Evolutionary conservation across 2,329 filamentous ascomycete genomes (phyloP), one percentile per base, ranked within the genome.

Genomic region (Sporothrix schenckii): DNA sequence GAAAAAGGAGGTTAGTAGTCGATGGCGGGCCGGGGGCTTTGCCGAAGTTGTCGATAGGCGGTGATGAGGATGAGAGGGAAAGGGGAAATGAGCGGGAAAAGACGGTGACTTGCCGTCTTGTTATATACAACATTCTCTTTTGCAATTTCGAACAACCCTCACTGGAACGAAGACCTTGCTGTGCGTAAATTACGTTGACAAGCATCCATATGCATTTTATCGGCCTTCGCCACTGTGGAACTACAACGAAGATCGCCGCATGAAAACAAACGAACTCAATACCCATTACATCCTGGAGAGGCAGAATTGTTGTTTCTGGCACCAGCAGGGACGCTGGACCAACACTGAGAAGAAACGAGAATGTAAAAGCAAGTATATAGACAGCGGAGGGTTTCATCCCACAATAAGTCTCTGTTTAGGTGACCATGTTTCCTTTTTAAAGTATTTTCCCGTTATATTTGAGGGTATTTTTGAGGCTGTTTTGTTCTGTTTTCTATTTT

Each of bases 131-230:
- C 16, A n/a, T 21, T 50, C 11, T 44, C 1, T 44, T 44, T 44
- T n/a, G 49, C 49, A 9, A 50, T n/a, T 21, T n/a, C 49, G n/a
- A 50, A 6, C 2, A 13, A 19, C 16, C 54, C 4, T 27, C 58
- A 16, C n/a, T 63, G 58, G 58, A 63, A 63, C 39, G 58, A 47
- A 27, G 39, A 4, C n/a, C 39, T 2, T 47, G 27, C n/a, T n/a
- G 39, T 58, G 30, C 30, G 19, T 21, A 41, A 19, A n/a, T 58
- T 58, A 21, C 54, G 30, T 13, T 63, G 39, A 5, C 27, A 11
- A 6, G 39, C 10, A 47, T 47, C 47, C 58, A 21, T 63, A 61
- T 63, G 58, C 58, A 63, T 63, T 63, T 21, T 63, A 27, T 63
- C 41, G 21, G 21, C n/a, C 39, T 24, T 63, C 39, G 13, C 6